Base-by-base conservation (phyloP, 78 protist species). In the Paratrimastix pyriformis region DNA sequence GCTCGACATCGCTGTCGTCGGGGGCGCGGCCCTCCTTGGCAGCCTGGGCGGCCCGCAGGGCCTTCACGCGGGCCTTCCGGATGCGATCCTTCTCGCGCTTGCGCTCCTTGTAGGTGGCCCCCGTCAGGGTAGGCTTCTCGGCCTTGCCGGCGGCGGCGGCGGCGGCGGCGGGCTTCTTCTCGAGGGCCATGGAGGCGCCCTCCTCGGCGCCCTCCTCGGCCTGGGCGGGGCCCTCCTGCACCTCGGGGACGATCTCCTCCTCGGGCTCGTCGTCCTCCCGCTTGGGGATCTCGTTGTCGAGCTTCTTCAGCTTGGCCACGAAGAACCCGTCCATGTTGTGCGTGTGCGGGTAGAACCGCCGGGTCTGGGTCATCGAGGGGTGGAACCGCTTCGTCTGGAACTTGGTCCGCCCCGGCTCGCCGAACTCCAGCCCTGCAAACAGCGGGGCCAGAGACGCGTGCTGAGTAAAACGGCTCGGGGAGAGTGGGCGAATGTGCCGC, bases 311-410 rank as follows among this genome's bases (percentile, higher is more conserved):
- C 86, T 94, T 95, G 71, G 89, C 80, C 39, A 97, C 97, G 66
- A 77, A 97, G 92, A 97, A 97, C 64, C 99, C 99, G 74, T 94
- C 98, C 95, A 96, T 92, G 86, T 96, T 96, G 91, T 95, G 96
- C 18, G 75, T 65, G 77, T 97, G 99, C 44, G 99, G 99, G 80
- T 92, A 97, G 87, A 74, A 89, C n/a, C 99, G 80, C 33, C 83
- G 73, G 32, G 82, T 26, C 21, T 58, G 75, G 55, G 37, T 55
- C 38, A 91, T 55, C 2, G 78, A 33, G 58, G 91, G 87, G 79
- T 89, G 90, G 89, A 91, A 94, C 65, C 80, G 82, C 5, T 73
- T 29, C 35, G n/a, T 3, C 42, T 81, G 62, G 64, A 26, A 74
- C 65, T 37, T 65, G 46, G 43, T 50, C 80, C 90, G 88, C 44